Evolutionary conservation across 768 basidiomycete species (phyloP), one percentile per base, ranked within the genome.

Genomic region (Crassisporium funariophilum): DNA sequence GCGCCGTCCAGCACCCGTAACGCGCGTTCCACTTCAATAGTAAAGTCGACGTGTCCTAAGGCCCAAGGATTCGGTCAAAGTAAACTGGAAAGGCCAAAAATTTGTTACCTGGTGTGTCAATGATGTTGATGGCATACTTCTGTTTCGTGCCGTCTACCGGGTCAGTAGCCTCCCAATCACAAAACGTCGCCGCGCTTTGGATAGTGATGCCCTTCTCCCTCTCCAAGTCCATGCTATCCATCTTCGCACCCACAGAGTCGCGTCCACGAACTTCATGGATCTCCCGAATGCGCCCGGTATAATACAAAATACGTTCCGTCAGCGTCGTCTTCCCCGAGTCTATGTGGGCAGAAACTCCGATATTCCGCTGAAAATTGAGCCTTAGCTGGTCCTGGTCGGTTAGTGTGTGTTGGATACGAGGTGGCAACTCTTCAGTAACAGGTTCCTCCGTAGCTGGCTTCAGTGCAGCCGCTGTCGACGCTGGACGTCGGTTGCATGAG

Each of bases 151-250:
- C 71, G 15, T 80, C 80, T 2, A 71, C 66, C 3, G 84, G 81
- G 41, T 84, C 73, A 2, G 72, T 78, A 0, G 89, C 79, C 46
- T 88, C 78, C 97, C 97, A 99, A 63, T 98, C 95, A 57, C 93
- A 95, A 69, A 95, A 99, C 0, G 97, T 98, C 1, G 97, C 97
- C 3, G 97, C 97, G 59, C 91, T 94, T 69, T 99, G 97, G 52
- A 99, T 99, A 24, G 97, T 99, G 59, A 99, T 99, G 29, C 97
- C 97, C 72, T 99, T 98, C 69, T 98, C 97, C 37, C 95, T 78
- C 66, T 99, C 97, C 4, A 99, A 75, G 53, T 99, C 97, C 97
- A 99, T 99, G 57, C 88, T 91, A 68, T 99, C 97, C 97, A 99
- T 99, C 75, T 99, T 99, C 6, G 97, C 97, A 42, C 97, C 97